Percentiles rank a stretch among this genome's conserved stretches.
Conservation (phyloP, 345 rosid genomes). For the Viola odorata region DNA sequence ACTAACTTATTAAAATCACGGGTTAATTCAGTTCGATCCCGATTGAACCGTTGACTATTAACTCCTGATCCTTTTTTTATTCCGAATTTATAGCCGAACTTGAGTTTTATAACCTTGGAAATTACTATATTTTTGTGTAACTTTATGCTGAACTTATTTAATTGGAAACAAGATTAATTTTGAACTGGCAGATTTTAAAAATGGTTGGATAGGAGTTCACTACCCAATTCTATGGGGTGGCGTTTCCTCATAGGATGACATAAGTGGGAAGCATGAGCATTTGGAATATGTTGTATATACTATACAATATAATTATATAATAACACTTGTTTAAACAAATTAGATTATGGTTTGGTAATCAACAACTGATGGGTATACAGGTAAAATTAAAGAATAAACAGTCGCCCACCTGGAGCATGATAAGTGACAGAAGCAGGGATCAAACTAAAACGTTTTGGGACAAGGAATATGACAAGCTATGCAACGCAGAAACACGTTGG, state of each 20-base stretch:
- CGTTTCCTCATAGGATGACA: conserved; percentile 20
- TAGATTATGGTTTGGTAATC: conserved; percentile 21
- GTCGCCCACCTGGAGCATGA: conserved; percentile 7
- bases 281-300: conserved; percentile 11
- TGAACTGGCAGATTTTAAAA: too few relatives aligned
- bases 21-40: too few relatives aligned
- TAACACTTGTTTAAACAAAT: conserved; percentile 17
- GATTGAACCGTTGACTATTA: too few relatives aligned
- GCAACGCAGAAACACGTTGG: background rate
- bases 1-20: too few relatives aligned
- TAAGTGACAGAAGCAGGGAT: conserved; percentile 12
- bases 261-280: conserved; percentile 30
- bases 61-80: too few relatives aligned
- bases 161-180: too few relatives aligned
- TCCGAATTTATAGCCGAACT: too few relatives aligned
- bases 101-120: too few relatives aligned
- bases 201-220: background rate
- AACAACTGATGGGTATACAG: conserved; percentile 14
- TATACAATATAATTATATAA: background rate
- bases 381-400: conserved; percentile 7
- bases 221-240: conserved; percentile 21
- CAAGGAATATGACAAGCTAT: conserved; percentile 21
- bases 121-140: too few relatives aligned
- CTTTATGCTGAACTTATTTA: too few relatives aligned
- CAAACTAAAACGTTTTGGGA: conserved; percentile 9